Evolutionary conservation across 495 filamentous ascomycete genomes (phyloP), one percentile per base, ranked within the genome.

Genomic region (Penicillium fimorum): DNA sequence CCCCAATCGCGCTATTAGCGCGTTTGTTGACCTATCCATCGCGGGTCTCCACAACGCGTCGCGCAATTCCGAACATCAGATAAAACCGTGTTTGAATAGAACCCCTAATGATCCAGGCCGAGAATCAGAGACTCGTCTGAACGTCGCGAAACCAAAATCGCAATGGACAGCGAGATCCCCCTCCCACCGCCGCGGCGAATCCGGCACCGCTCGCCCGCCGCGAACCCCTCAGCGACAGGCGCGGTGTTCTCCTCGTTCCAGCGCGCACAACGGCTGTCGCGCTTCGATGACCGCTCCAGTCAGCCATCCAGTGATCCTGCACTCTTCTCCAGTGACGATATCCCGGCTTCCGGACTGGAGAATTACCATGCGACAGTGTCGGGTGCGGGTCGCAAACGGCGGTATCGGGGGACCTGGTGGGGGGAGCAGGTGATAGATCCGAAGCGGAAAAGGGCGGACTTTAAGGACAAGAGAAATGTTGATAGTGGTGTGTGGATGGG

Each of bases 401-500:
- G 83, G 30, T 89, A 87, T 63, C 78, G 84, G 15, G 87, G 89
- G 11, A 77, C 86, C 5, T 92, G 88, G 88, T 91, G 81, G 68
- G 78, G 84, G 20, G 86, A 88, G 68, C 78, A 75, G 58, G 82
- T 70, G 49, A 56, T 64, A 43, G 68, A 72, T 51, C 60, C 68
- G 20, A 82, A 82, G 56, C 68, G 73, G 30, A 85, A 84, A 66
- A 69, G 84, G 42, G 73, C 76, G 5, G 80, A 90, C 30, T 77
- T 79, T 46, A 77, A 73, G 56, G 76, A 77, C 33, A 78, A 79
- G 65, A 75, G 88, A 27, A 77, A 87, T 60, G 71, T 84, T n/a
- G 90, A 95, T 67, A 91, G 87, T 71, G 90, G 88, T 51, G 84
- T 93, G n/a, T 92, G 83, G 79, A 82, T 92, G 82, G 84, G 82